Conservation (phyloP, 2,329 filamentous ascomycete genomes). For the Penicillium carneum region DNA sequence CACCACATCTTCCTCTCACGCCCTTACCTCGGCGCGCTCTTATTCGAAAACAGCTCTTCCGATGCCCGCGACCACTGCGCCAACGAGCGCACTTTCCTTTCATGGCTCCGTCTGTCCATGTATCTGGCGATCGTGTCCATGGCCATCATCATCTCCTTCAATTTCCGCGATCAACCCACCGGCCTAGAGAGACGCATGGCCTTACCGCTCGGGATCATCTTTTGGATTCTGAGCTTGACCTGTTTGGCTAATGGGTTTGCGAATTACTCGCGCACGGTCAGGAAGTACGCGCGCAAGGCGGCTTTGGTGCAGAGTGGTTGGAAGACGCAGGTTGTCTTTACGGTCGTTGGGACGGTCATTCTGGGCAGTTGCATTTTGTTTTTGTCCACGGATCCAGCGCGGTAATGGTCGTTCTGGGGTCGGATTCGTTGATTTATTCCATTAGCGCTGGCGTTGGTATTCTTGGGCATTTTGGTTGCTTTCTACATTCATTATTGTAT, state of each 20-base stretch:
- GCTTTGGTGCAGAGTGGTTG: conserved; percentile 92
- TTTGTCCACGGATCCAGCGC: conserved; percentile 50
- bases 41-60: conserved; percentile 72
- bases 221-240: conserved; percentile 82
- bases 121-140: conserved; percentile 90
- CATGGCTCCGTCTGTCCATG: conserved; percentile 85
- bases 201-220: conserved; percentile 82
- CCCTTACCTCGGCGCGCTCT: conserved; percentile 64
- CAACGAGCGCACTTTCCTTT: conserved; percentile 79
- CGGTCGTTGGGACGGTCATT: conserved; percentile 53
- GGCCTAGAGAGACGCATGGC: conserved; percentile 77
- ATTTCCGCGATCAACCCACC: conserved; percentile 77
- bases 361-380: conserved; percentile 56
- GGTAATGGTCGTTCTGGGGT: background rate
- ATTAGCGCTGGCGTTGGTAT: conserved; percentile 14
- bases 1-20: conserved; percentile 59
- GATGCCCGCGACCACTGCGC: conserved; percentile 72
- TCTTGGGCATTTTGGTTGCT: background rate
- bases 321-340: conserved; percentile 83
- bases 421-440: background rate
- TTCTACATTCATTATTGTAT: background rate
- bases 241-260: conserved; percentile 78
- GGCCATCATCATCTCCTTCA: conserved; percentile 91
- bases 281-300: conserved; percentile 76
- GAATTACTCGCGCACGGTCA: conserved; percentile 85